Evolutionary conservation across 768 basidiomycete species (phyloP), one percentile per base, ranked within the genome.

Genomic region (Podaxis carcinomalis): DNA sequence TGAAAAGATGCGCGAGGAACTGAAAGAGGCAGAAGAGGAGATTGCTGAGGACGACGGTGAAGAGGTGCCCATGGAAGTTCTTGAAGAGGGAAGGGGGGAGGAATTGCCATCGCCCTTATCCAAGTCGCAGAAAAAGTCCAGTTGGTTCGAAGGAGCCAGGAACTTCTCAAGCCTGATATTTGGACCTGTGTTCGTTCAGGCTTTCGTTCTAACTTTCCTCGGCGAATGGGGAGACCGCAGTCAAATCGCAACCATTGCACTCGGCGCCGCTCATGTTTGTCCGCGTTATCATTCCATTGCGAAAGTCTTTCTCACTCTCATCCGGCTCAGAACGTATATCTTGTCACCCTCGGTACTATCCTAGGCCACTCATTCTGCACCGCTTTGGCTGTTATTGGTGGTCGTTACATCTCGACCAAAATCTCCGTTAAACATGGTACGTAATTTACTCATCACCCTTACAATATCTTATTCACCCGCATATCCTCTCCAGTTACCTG

Each of bases 171-270:
- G 86, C 67, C 75, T 95, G 16, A 73, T 95, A 65, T 75, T 98
- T 19, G 94, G 92, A 0, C 96, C 96, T 0, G 93, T 97, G 1
- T 96, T 98, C 69, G 94, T 95, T 2, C 95, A 99, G 73, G 86
- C 93, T 0, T 98, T 99, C 68, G 77, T 96, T 35, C 79, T 99
- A 62, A 98, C 96, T 0, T 98, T 98, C 75, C 79, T 99, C n/a
- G 97, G 95, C 9, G 97, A 99, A 75, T 98, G 97, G 97, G 96
- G 97, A 0, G 97, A 98, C 75, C 77, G 96, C 56, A 96, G 93
- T 69, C 96, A 99, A 76, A 93, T 98, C 67, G 90, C 97, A 1
- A 98, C 97, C 1, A 96, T 98, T 64, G 95, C 93, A 4, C 78
- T 98, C 56, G 96, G 92, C 1, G 95, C 95, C 23, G 92, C 95